Evolutionary conservation across 192 early-diverging fungal genomes (phyloP).

Genomic region (Phlyctochytrium planicorne): DNA sequence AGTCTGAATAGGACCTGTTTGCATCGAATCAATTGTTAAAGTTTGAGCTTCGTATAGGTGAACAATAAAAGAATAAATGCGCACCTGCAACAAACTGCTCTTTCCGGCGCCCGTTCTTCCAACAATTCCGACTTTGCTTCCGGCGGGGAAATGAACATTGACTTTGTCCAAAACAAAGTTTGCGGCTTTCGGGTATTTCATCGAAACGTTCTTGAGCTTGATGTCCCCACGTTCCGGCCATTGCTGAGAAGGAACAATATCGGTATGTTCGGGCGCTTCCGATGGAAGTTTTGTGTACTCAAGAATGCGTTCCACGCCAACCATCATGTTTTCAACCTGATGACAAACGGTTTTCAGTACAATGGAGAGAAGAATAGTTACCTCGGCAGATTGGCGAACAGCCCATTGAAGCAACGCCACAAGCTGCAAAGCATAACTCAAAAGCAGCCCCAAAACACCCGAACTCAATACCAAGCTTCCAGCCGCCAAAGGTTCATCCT

Average conservation of each 20-base stretch:
- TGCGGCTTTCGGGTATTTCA: conserved; percentile 44
- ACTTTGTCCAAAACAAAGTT: conserved; percentile 54
- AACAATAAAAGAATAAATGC: background rate
- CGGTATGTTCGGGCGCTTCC: conserved; percentile 19
- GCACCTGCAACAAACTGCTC: conserved; percentile 51
- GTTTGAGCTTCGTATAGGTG: conserved; percentile 2
- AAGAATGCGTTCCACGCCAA: conserved; percentile 29
- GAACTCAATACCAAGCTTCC: conserved; percentile 17
- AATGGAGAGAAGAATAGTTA: conserved; percentile 1
- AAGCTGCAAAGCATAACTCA: conserved; percentile 25
- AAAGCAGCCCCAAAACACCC: conserved; percentile 23
- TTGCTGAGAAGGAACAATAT: conserved; percentile 6
- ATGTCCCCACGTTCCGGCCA: conserved; percentile 32
- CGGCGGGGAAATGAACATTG: conserved; percentile 54
- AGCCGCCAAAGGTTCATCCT: background rate
- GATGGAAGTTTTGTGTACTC: conserved; percentile 37
- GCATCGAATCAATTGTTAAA: no score
- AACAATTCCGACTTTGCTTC: conserved; percentile 71
- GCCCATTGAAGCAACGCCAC: conserved; percentile 22
- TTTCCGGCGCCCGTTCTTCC: conserved; percentile 77
- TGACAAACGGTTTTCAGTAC: background rate
- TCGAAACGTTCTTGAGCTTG: conserved; percentile 46
- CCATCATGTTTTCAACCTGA: conserved; percentile 39
- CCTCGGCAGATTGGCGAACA: conserved; percentile 15
- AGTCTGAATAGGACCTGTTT: conserved; percentile 67